A percentile compares a stretch with the other conserved stretches of the same genome.
These are phyloP conservation scores for Vanrija sp. DNA, from an alignment of 1,284 basidiomycete genomes.

Conservation along the genomic window DNA sequence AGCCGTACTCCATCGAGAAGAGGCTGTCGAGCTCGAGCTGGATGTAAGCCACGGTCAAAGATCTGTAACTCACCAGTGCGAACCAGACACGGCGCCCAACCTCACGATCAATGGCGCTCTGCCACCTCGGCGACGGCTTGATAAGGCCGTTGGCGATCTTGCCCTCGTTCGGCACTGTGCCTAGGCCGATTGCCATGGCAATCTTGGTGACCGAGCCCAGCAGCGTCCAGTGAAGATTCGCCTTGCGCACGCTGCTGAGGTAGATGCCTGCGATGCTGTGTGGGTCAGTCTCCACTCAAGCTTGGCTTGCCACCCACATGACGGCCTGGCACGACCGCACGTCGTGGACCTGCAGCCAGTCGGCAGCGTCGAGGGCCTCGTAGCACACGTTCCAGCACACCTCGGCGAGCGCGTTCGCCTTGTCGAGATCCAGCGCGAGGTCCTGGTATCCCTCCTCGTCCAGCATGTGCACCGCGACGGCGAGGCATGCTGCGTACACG, in stretches of 20 bases:
- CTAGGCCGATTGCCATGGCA: slow-evolving; percentile 18
- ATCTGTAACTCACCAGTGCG: slow-evolving; percentile 2
- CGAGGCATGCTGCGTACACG: slow-evolving; percentile 21
- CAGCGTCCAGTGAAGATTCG: slow-evolving; percentile 26
- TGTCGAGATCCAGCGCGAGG: slow-evolving; percentile 29
- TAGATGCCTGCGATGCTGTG: slow-evolving; percentile 22
- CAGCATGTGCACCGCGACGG: slow-evolving; percentile 25
- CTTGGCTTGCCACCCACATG: slow-evolving; percentile 20
- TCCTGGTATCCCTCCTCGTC: slow-evolving; percentile 21
- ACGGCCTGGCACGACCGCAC: slow-evolving; percentile 22
- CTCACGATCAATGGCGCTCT: slow-evolving; percentile 21
- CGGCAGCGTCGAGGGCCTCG: slow-evolving; percentile 22
- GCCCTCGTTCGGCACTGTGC: slow-evolving; percentile 13
- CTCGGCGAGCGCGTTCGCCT: slow-evolving; percentile 28
- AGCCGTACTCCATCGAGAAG: slow-evolving; percentile 26
- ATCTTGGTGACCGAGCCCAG: slow-evolving; percentile 25
- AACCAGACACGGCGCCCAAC: slow-evolving; percentile 26
- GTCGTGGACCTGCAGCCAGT: slow-evolving; percentile 31
- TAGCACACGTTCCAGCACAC: slow-evolving; percentile 25
- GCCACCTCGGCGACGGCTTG: slow-evolving; percentile 19
- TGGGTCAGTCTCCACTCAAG: not conserved
- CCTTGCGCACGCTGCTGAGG: slow-evolving; percentile 17
- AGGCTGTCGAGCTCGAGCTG: slow-evolving; percentile 26
- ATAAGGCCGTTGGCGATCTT: slow-evolving; percentile 9
- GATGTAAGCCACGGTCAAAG: not conserved